phyloP scores from a whole-genome alignment of 257 asterid genomes.

The Solanum verrucosum region DNA sequence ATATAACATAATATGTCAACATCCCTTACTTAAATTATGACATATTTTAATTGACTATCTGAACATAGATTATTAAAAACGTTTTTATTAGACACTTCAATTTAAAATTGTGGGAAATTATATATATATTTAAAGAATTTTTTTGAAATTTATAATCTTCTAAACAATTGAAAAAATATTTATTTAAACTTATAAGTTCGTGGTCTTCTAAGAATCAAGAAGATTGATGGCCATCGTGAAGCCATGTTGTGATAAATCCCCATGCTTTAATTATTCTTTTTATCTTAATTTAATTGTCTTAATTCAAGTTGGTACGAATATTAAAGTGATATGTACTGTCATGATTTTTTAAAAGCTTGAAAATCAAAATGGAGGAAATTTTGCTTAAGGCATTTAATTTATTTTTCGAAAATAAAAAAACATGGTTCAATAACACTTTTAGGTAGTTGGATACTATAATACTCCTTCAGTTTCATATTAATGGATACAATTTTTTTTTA shows the following conservation, averaged over 20 bases:
- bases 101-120: neutral
- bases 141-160: neutral
- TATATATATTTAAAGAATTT: fast-evolving
- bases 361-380: neutral
- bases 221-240: neutral
- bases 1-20: neutral
- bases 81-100: neutral
- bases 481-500: no score
- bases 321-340: neutral
- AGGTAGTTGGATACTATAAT: neutral
- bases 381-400: neutral
- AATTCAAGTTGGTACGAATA: neutral
- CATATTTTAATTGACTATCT: neutral
- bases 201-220: neutral
- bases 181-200: neutral
- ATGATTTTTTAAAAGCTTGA: neutral
- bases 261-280: neutral
- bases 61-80: neutral
- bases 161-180: neutral
- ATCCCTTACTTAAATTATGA: neutral
- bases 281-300: neutral
- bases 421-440: neutral
- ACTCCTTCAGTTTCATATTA: neutral
- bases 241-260: neutral
- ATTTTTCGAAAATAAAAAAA: neutral